These are phyloP conservation scores for Pleurotus ostreatus DNA, from an alignment of 768 basidiomycete species.

Conservation along the genomic window DNA sequence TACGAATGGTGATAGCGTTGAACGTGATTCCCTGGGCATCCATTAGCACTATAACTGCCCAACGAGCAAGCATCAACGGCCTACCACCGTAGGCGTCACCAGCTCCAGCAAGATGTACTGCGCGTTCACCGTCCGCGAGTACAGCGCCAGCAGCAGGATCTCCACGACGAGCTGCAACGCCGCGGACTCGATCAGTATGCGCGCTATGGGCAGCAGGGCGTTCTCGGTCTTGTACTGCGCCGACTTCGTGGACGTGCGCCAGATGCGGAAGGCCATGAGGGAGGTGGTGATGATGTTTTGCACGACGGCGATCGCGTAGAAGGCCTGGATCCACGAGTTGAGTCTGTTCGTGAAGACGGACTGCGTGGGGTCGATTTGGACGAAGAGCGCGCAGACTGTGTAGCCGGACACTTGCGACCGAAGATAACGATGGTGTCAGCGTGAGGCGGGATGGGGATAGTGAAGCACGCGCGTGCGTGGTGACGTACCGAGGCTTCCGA, in stretches of 20 bases:
- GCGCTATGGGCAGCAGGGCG: slow-evolving; percentile 9
- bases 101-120: slow-evolving; percentile 16
- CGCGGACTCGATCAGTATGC: slow-evolving; percentile 16
- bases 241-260: slow-evolving; percentile 11
- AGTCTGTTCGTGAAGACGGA: slow-evolving; percentile 13
- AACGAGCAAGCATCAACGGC: not conserved
- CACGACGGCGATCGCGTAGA: slow-evolving; percentile 15
- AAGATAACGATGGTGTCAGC: no score
- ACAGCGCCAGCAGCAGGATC: slow-evolving; percentile 15
- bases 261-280: slow-evolving; percentile 17
- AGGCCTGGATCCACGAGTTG: slow-evolving; percentile 14
- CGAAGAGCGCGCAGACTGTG: slow-evolving; percentile 13
- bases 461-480: not conserved
- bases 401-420: slow-evolving; percentile 12
- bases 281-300: slow-evolving; percentile 17
- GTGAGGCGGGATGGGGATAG: not conserved
- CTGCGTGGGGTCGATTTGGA: slow-evolving; percentile 5
- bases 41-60: no score
- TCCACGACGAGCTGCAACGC: slow-evolving; percentile 15
- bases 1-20: not conserved
- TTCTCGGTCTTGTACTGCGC: slow-evolving; percentile 6
- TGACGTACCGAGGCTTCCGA: slow-evolving; percentile 12
- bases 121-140: slow-evolving; percentile 12
- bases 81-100: slow-evolving; percentile 13
- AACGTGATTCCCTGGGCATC: not conserved